These are phyloP conservation scores for Talaromyces ruber DNA, from an alignment of 495 filamentous ascomycete species.

Conservation along the genomic window DNA sequence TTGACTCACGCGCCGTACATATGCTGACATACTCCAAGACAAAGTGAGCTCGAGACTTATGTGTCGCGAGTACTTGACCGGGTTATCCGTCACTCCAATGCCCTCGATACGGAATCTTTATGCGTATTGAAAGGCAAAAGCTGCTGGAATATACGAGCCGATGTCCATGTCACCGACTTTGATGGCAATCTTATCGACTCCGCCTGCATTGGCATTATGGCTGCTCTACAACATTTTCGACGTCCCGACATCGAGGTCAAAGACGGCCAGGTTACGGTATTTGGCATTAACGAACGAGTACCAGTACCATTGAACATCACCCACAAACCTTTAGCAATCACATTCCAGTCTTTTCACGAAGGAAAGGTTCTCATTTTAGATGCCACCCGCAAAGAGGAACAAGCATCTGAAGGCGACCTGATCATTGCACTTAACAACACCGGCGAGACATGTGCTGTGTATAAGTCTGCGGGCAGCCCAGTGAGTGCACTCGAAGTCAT, in stretches of 20 bases:
- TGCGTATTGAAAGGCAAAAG: constrained; percentile 86
- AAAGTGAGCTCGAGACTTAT: constrained; percentile 70
- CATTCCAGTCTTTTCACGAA: constrained; percentile 71
- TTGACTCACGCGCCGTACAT: not conserved
- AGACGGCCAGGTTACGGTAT: constrained; percentile 73
- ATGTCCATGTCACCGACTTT: constrained; percentile 81
- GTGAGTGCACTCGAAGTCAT: constrained; percentile 71
- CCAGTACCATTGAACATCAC: constrained; percentile 83
- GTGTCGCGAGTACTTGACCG: constrained; percentile 86
- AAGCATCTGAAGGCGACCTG: constrained; percentile 72
- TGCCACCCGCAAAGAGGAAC: constrained; percentile 75
- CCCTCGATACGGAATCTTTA: constrained; percentile 88
- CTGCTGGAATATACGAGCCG: constrained; percentile 82
- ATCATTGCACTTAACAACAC: constrained; percentile 80
- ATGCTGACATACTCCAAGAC: constrained; percentile 30
- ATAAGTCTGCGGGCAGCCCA: constrained; percentile 75
- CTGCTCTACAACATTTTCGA: constrained; percentile 81
- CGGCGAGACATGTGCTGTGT: constrained; percentile 86
- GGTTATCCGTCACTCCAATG: constrained; percentile 81
- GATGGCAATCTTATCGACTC: constrained; percentile 85
- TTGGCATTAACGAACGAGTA: constrained; percentile 73
- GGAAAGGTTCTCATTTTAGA: constrained; percentile 63
- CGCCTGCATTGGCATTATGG: constrained; percentile 75
- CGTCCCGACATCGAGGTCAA: constrained; percentile 79
- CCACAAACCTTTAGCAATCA: constrained; percentile 82